Conservation (phyloP, 768 basidiomycete genomes). For the Agaricus subrufescens region DNA sequence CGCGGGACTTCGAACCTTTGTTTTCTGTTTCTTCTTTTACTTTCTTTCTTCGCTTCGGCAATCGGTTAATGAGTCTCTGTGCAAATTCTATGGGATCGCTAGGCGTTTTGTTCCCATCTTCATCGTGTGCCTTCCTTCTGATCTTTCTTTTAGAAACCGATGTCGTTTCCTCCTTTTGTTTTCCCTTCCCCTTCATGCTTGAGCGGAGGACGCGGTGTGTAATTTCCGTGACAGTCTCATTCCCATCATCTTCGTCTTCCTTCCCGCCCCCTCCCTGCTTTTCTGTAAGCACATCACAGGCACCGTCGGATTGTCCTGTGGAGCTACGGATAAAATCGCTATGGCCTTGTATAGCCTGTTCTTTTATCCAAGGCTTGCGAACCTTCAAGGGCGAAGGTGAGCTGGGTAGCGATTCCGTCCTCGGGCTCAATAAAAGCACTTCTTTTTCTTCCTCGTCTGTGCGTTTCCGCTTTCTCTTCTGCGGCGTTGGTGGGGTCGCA, state of each 20-base stretch:
- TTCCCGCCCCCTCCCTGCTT: slow-evolving; percentile 1
- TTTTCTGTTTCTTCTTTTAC: slow-evolving; percentile 6
- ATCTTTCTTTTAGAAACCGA: background rate
- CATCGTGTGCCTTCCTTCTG: slow-evolving; percentile 1
- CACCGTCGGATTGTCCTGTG: slow-evolving; percentile 12
- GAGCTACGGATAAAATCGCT: slow-evolving; percentile 5
- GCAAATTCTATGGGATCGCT: slow-evolving; percentile 7
- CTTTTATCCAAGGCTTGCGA: slow-evolving; percentile 9
- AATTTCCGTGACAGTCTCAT: slow-evolving; percentile 3
- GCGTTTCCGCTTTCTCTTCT: slow-evolving; percentile 27
- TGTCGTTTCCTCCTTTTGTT: background rate
- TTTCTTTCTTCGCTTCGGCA: slow-evolving; percentile 13
- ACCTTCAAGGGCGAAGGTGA: slow-evolving; percentile 35
- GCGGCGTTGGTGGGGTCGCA: slow-evolving; percentile 27
- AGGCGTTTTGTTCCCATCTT: slow-evolving; percentile 5
- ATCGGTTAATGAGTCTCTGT: slow-evolving; percentile 5
- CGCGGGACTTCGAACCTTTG: slow-evolving; percentile 7
- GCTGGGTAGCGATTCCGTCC: slow-evolving; percentile 25
- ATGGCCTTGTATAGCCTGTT: slow-evolving; percentile 6
- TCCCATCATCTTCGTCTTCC: slow-evolving; percentile 3
- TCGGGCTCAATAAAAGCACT: slow-evolving; percentile 29
- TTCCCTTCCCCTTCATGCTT: slow-evolving; percentile 7
- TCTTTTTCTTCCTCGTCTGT: slow-evolving; percentile 13
- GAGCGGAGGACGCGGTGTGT: slow-evolving; percentile 16
- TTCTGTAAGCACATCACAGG: slow-evolving; percentile 17